phyloP scores from a whole-genome alignment of 305 asterid species.

The Solanum hybrid region DNA sequence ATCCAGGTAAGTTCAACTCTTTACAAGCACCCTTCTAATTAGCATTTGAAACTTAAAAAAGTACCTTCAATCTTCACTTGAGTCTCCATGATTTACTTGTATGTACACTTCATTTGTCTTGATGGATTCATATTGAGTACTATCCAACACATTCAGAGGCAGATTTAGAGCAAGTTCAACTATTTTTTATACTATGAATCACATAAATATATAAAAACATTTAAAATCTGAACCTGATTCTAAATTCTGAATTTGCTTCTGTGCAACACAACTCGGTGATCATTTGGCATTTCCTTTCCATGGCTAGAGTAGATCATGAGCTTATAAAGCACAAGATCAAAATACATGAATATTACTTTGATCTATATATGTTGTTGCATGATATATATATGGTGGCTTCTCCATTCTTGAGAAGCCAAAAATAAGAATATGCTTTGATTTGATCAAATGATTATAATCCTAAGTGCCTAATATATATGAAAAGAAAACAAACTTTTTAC shows the following conservation, averaged over 20 bases:
- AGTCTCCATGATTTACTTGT: background rate
- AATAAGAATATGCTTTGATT: background rate
- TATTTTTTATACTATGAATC: background rate
- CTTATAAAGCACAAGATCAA: background rate
- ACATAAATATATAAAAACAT: background rate
- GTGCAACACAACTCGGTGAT: background rate
- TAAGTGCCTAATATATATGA: background rate
- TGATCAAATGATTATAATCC: slow-evolving; percentile 1
- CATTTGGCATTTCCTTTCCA: background rate
- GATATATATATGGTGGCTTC: background rate
- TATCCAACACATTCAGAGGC: background rate
- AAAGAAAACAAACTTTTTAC: background rate
- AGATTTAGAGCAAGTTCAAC: background rate
- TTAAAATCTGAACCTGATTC: background rate
- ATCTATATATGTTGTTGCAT: background rate
- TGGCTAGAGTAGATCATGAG: background rate
- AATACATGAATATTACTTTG: background rate
- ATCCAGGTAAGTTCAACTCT: too few relatives aligned
- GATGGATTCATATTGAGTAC: background rate
- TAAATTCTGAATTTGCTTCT: background rate
- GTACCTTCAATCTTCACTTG: background rate
- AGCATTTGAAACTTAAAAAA: background rate
- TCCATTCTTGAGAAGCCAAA: background rate
- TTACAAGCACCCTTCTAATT: background rate
- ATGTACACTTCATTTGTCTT: background rate